Evolutionary conservation across 2,329 filamentous ascomycete species (phyloP).

Genomic region (Stagonosporopsis cucurbitacearum): DNA sequence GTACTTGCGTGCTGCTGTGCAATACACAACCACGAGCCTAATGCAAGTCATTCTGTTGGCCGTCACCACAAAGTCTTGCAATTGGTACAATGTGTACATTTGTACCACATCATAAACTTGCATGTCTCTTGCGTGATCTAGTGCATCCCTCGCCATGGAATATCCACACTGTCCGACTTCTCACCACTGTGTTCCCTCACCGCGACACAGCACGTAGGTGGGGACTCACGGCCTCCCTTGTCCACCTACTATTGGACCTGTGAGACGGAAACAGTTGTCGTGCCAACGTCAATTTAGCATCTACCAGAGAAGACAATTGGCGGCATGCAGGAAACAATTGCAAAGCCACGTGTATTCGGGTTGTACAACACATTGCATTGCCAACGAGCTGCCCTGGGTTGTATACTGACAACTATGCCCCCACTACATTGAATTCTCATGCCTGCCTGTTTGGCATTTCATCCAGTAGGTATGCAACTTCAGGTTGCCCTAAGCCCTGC

Average conservation of each 20-base stretch:
- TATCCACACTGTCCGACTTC: not conserved
- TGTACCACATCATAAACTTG: not conserved
- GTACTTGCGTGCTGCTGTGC: not conserved
- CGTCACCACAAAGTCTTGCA: not conserved
- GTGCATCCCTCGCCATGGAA: slow-evolving; percentile 1
- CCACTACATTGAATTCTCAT: not conserved
- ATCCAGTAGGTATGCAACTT: not conserved
- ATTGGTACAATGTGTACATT: not conserved
- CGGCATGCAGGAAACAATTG: not conserved
- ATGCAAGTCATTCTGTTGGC: slow-evolving; percentile 8
- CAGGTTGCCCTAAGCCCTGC: not conserved
- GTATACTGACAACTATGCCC: not conserved
- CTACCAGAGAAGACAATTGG: not conserved
- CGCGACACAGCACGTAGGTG: too few relatives aligned
- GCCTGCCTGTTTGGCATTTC: not conserved
- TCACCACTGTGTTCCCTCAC: not conserved
- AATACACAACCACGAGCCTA: not conserved
- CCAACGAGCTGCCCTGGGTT: not conserved
- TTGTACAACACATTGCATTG: too few relatives aligned
- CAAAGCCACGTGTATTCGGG: not conserved
- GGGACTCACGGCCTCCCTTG: too few relatives aligned
- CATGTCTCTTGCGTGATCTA: not conserved
- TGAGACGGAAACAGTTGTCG: not conserved
- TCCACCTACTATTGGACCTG: not conserved
- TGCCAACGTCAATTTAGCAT: not conserved